Conservation (phyloP, 2,329 filamentous ascomycete genomes). For the Clarireedia monteithiana region DNA sequence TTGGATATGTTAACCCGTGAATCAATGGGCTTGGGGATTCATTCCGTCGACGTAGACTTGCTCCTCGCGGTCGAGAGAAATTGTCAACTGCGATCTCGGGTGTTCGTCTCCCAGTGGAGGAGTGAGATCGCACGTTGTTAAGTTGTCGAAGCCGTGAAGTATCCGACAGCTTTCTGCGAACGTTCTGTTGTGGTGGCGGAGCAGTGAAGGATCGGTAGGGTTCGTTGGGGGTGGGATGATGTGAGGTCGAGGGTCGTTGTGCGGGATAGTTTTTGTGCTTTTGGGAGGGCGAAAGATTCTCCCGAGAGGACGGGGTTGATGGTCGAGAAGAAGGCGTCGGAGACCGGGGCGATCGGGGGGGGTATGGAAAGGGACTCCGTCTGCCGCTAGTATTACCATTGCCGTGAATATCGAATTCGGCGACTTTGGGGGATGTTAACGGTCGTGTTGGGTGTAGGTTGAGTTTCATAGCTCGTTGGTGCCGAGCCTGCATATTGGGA, state of each 20-base stretch:
- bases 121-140: conserved; percentile 26
- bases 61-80: conserved; percentile 26
- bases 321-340: conserved; percentile 14
- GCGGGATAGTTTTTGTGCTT: conserved; percentile 1
- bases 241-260: conserved; percentile 22
- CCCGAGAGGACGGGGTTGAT: conserved; percentile 9
- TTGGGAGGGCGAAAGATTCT: background rate
- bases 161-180: conserved; percentile 26
- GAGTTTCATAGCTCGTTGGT: conserved; percentile 25
- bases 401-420: conserved; percentile 5
- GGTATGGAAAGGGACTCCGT: conserved; percentile 2
- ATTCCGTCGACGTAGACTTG: conserved; percentile 21
- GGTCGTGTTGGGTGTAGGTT: conserved; percentile 23
- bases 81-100: conserved; percentile 21
- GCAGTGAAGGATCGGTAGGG: conserved; percentile 19
- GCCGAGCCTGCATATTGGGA: conserved; percentile 11
- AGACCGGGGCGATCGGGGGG: conserved; percentile 14
- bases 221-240: conserved; percentile 15
- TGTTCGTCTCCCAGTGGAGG: conserved; percentile 19
- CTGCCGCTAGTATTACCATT: background rate
- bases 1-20: conserved; percentile 18
- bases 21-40: conserved; percentile 23
- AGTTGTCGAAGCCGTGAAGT: conserved; percentile 27
- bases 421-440: conserved; percentile 17
- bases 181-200: conserved; percentile 16